Evolutionary conservation across 768 basidiomycete genomes (phyloP).

Genomic region (Leucosporidium scottii): DNA sequence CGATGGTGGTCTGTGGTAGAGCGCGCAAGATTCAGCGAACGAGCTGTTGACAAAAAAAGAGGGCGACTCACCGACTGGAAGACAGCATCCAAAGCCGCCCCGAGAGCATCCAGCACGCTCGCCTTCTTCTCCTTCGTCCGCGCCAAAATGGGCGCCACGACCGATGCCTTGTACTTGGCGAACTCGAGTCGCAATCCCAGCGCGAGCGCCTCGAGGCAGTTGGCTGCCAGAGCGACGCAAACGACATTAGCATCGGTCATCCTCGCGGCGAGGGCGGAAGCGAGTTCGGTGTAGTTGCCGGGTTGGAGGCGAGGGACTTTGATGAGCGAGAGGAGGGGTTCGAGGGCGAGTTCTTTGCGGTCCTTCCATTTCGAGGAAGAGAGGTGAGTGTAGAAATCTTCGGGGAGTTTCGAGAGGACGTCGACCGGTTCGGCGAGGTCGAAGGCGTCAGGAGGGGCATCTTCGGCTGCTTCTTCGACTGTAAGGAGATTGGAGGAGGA

Average conservation of each 20-base stretch:
- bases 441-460: slow-evolving; percentile 56
- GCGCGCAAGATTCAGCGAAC: slow-evolving; percentile 13
- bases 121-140: slow-evolving; percentile 89
- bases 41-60: background rate
- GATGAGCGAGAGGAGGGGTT: slow-evolving; percentile 67
- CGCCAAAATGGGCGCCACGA: slow-evolving; percentile 73
- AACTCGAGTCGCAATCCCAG: slow-evolving; percentile 71
- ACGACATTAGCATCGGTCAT: slow-evolving; percentile 92
- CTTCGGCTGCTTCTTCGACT: slow-evolving; percentile 43
- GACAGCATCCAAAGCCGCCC: slow-evolving; percentile 77
- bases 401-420: slow-evolving; percentile 66
- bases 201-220: slow-evolving; percentile 75
- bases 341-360: slow-evolving; percentile 73
- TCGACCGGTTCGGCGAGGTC: slow-evolving; percentile 73
- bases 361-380: slow-evolving; percentile 98
- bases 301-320: slow-evolving; percentile 66
- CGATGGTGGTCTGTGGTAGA: slow-evolving; percentile 58
- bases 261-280: slow-evolving; percentile 66
- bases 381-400: slow-evolving; percentile 63
- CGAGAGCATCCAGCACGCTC: slow-evolving; percentile 82
- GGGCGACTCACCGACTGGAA: slow-evolving; percentile 62
- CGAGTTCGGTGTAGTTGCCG: slow-evolving; percentile 62
- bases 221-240: slow-evolving; percentile 82
- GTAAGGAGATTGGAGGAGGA: background rate
- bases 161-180: slow-evolving; percentile 60